Conservation (phyloP, 2,329 filamentous ascomycete species). For the Aspergillus ochraceoroseus region DNA sequence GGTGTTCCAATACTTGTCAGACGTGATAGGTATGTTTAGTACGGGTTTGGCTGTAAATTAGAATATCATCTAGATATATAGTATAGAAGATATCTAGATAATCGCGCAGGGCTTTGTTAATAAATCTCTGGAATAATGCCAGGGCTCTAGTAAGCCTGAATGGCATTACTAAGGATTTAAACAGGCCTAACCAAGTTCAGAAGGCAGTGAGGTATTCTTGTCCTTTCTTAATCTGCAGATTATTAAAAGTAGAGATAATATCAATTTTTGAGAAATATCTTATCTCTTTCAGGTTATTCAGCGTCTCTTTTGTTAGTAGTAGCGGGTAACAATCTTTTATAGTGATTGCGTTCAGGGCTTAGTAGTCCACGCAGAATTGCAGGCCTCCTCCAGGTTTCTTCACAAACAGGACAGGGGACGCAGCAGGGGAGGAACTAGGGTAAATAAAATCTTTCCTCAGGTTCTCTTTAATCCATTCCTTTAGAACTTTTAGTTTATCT, state of each 20-base stretch:
- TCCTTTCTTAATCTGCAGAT: neutral
- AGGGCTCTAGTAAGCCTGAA: constrained; percentile 10
- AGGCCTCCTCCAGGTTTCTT: constrained; percentile 6
- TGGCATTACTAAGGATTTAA: constrained; percentile 1
- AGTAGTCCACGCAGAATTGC: constrained; percentile 30
- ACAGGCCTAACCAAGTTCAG: constrained; percentile 1
- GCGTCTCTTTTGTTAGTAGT: constrained; percentile 23
- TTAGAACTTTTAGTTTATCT: too few relatives aligned
- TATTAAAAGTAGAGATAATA: constrained; percentile 2
- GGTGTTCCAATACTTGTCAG: neutral
- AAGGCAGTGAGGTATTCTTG: constrained; percentile 8
- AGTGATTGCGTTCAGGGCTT: constrained; percentile 28
- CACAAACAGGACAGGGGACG: constrained; percentile 9
- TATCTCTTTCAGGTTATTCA: constrained; percentile 22
- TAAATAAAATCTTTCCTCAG: constrained; percentile 13
- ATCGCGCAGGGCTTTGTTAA: constrained; percentile 3
- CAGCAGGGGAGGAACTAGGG: neutral
- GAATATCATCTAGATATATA: constrained; percentile 29
- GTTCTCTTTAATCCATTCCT: neutral
- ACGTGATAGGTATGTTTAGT: constrained; percentile 1
- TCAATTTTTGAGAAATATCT: constrained; percentile 18
- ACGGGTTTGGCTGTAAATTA: constrained; percentile 21
- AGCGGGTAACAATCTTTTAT: constrained; percentile 30
- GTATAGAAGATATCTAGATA: constrained; percentile 15
- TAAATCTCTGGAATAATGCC: constrained; percentile 10